Conservation (phyloP, 2,329 filamentous ascomycete genomes). For the Pseudocercospora pini-densiflorae region DNA sequence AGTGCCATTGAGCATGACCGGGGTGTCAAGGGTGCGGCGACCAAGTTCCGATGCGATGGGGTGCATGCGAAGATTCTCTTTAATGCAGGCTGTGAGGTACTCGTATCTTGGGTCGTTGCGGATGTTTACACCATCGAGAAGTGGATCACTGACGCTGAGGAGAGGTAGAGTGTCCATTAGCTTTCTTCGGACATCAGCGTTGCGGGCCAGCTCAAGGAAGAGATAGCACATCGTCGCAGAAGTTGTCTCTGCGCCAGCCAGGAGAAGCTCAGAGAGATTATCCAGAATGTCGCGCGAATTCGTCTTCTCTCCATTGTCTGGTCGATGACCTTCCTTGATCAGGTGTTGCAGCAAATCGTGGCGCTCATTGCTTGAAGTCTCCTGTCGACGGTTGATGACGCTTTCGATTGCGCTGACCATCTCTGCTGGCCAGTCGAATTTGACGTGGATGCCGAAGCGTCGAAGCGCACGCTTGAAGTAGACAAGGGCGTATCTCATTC, state of each 20-base stretch:
- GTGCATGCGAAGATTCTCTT: slow-evolving; percentile 21
- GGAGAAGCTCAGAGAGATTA: slow-evolving; percentile 17
- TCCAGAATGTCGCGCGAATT: slow-evolving; percentile 15
- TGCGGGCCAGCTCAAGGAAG: slow-evolving; percentile 17
- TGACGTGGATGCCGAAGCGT: slow-evolving; percentile 1
- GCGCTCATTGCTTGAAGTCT: background rate
- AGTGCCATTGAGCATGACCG: slow-evolving; percentile 1
- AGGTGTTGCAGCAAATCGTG: slow-evolving; percentile 16
- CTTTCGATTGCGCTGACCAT: slow-evolving; percentile 15
- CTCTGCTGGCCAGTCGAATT: slow-evolving; percentile 21
- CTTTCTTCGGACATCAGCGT: slow-evolving; percentile 13
- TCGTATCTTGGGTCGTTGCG: slow-evolving; percentile 11
- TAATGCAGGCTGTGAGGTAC: slow-evolving; percentile 18
- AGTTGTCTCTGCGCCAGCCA: slow-evolving; percentile 19
- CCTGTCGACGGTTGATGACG: slow-evolving; percentile 10
- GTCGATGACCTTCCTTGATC: slow-evolving; percentile 11
- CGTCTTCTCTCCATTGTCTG: slow-evolving; percentile 16
- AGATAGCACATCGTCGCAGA: slow-evolving; percentile 16
- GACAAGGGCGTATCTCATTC: slow-evolving; percentile 14
- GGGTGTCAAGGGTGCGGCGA: slow-evolving; percentile 3
- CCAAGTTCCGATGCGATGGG: slow-evolving; percentile 17
- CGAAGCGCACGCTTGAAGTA: slow-evolving; percentile 21
- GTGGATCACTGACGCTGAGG: slow-evolving; percentile 7
- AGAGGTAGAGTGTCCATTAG: slow-evolving; percentile 3
- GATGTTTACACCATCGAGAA: slow-evolving; percentile 8